A percentile compares a stretch with the other conserved stretches of the same genome.
These are phyloP conservation scores for Atalantia buxifolia DNA, from an alignment of 345 rosid species.

Conservation along the genomic window DNA sequence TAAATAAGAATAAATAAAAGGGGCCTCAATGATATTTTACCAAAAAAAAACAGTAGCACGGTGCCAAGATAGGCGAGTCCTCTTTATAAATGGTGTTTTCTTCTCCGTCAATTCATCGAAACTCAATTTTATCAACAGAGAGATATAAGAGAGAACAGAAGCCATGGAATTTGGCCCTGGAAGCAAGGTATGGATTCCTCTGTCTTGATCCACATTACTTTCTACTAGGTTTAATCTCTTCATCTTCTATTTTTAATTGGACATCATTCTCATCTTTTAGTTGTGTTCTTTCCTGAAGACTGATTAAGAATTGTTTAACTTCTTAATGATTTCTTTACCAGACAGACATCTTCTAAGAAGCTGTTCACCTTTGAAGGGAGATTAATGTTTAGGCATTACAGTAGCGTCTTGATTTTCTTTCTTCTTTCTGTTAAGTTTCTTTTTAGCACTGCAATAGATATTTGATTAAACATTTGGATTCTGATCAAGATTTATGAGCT, in stretches of 20 bases:
- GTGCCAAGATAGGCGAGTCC: too few relatives aligned
- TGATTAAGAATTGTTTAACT: background rate
- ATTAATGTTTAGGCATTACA: background rate
- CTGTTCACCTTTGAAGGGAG: background rate
- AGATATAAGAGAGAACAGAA: constrained; percentile 5
- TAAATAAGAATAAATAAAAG: too few relatives aligned
- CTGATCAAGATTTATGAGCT: background rate
- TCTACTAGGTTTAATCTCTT: background rate
- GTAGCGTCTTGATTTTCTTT: background rate
- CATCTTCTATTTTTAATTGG: background rate
- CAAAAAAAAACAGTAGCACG: too few relatives aligned
- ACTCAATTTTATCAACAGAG: background rate
- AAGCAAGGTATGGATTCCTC: constrained; percentile 27
- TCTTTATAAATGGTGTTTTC: background rate
- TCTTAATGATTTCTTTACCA: background rate
- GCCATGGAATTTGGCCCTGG: constrained; percentile 29
- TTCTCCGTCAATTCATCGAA: background rate
- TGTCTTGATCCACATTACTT: background rate
- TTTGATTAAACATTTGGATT: background rate
- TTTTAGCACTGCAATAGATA: too few relatives aligned
- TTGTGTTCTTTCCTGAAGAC: background rate
- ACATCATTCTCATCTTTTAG: background rate
- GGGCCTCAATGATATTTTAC: too few relatives aligned
- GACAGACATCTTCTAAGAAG: background rate
- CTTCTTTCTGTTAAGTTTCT: background rate